phyloP scores from a whole-genome alignment of 1,139 yeast species.

The Scheffersomyces quercinus region DNA sequence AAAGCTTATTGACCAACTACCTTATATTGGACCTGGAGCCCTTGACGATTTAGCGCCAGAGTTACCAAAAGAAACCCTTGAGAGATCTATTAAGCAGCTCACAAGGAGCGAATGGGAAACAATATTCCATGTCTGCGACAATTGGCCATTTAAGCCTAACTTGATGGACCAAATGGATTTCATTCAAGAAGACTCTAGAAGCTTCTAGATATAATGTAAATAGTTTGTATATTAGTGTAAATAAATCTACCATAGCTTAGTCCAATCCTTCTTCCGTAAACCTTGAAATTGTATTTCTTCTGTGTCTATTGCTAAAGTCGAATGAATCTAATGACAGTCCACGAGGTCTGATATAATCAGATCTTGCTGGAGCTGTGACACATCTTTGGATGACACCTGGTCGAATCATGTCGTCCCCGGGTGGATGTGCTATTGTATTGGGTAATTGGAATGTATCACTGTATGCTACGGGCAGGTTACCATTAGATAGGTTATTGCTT shows the following conservation, averaged over 20 bases:
- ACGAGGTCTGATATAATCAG: neutral
- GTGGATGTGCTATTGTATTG: neutral
- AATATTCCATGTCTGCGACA: constrained; percentile 53
- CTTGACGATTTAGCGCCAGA: constrained; percentile 52
- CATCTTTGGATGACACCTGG: constrained; percentile 1
- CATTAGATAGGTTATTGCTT: neutral
- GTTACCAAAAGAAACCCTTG: constrained; percentile 37
- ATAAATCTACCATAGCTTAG: neutral
- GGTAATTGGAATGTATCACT: neutral
- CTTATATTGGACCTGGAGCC: constrained; percentile 81
- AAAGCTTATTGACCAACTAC: constrained; percentile 49
- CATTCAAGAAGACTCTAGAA: constrained; percentile 19
- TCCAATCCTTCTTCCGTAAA: constrained; percentile 3
- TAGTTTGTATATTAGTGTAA: neutral
- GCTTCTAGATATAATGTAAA: constrained; percentile 7
- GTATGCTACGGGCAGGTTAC: neutral
- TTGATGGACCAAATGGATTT: constrained; percentile 22
- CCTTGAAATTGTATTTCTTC: constrained; percentile 4
- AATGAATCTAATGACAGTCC: neutral
- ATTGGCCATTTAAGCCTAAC: constrained; percentile 88
- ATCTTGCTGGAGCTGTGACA: constrained; percentile 5
- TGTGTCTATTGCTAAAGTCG: neutral
- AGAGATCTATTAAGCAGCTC: constrained; percentile 51
- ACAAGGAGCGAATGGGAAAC: constrained; percentile 52
- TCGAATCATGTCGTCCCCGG: neutral